Evolutionary conservation across 1,139 yeast species (phyloP).

Genomic region (Magnusiomyces suaveolens): DNA sequence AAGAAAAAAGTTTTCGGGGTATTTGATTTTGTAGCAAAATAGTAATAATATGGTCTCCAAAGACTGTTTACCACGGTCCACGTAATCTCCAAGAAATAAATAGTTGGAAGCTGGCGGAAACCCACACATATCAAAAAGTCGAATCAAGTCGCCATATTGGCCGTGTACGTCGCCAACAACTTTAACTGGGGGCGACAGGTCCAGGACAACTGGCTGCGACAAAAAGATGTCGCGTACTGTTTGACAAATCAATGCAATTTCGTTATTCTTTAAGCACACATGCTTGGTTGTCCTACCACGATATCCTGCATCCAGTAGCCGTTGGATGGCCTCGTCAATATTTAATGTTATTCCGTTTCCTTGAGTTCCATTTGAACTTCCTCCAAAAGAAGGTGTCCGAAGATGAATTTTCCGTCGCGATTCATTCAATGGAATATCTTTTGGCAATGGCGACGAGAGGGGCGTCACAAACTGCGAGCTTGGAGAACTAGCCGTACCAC

Average conservation of each 20-base stretch:
- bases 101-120: constrained; percentile 93
- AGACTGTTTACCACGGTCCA: constrained; percentile 92
- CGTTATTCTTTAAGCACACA: constrained; percentile 78
- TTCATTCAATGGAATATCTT: not conserved
- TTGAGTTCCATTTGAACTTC: not conserved
- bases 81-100: constrained; percentile 88
- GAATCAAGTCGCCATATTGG: constrained; percentile 81
- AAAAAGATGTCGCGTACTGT: constrained; percentile 80
- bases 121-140: constrained; percentile 91
- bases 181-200: constrained; percentile 89
- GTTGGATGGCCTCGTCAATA: constrained; percentile 80
- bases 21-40: constrained; percentile 85
- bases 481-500: not conserved
- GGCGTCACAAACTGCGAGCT: constrained; percentile 7
- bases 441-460: constrained; percentile 10
- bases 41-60: constrained; percentile 79
- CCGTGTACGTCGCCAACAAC: constrained; percentile 98
- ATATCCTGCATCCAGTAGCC: constrained; percentile 89
- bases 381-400: not conserved
- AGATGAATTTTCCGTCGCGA: not conserved
- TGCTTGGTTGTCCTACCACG: constrained; percentile 85
- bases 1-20: constrained; percentile 89
- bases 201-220: constrained; percentile 80
- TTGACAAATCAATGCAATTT: constrained; percentile 76
- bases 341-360: constrained; percentile 39